Evolutionary conservation across 768 basidiomycete species (phyloP), one percentile per base, ranked within the genome.

Genomic region (Xanthoconium stramineum): DNA sequence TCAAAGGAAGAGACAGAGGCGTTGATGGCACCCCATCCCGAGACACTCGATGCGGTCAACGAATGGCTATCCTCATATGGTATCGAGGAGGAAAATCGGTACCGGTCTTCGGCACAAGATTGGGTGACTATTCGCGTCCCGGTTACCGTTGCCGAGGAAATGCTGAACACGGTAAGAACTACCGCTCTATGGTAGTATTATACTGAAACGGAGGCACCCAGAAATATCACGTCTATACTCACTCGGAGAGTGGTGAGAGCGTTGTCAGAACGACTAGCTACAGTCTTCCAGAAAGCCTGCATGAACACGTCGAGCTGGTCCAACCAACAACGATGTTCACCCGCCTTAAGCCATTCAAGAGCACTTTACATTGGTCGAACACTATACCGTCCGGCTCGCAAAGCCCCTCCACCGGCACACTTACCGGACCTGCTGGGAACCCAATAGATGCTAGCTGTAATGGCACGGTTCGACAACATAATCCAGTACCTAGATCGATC

Each of bases 251-350:
- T 49, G 85, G 81, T 4, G 81, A 84, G 32, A 67, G 75, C 14
- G 66, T 88, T 35, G 72, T 88, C 56, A 81, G 89, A 52, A 86
- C 89, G 19, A 84, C 82, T 5, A 75, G 74, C 56, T 90, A 88
- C 72, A 84, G 82, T 61, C 78, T 91, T 17, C 88, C 88, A 0
- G 75, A 75, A 46, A 58, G 78, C 54, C 69, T 89, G 45, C 78
- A 84, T 61, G 71, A 74, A 5, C 85, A 89, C 62, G 67, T 89
- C 53, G 85, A 88, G 37, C 69, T 89, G 32, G 73, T 90, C 30
- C 86, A 89, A 58, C 88, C 88, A 0, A 89, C 88, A 3, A 89
- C 86, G 2, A 78, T 83, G 67, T 90, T 89, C 62, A 73, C 77
- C 42, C 78, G 78, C 55, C 69, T 74, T 55, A 80, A 75, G 58